Conservation (phyloP, 75 land plant species). For the Cunninghamia lanceolata region DNA sequence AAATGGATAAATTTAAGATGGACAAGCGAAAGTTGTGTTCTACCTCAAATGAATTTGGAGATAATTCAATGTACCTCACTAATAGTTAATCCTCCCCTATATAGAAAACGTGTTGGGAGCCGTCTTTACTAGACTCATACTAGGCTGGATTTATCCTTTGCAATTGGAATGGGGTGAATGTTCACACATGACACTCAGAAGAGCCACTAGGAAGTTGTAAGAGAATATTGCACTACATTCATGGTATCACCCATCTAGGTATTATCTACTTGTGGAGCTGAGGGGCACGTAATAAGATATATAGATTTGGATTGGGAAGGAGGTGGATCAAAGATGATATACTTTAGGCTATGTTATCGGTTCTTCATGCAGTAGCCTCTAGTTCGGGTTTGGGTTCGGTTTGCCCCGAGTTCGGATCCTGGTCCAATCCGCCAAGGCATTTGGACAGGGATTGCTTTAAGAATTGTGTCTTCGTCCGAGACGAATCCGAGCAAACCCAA, state of each 20-base stretch:
- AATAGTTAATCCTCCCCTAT: neutral
- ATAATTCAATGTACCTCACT: neutral
- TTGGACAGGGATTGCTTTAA: no score
- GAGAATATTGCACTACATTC: neutral
- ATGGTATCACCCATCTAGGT: no score
- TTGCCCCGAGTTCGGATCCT: no score
- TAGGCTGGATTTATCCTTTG: neutral
- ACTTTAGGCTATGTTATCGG: neutral
- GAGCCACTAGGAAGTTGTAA: neutral
- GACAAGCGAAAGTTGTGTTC: neutral
- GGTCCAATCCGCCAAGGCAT: no score
- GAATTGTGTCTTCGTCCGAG: no score
- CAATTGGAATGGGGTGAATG: neutral
- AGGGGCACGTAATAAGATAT: no score
- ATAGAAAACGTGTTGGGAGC: neutral
- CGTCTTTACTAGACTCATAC: neutral
- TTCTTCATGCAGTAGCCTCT: no score
- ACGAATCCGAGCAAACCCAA: no score
- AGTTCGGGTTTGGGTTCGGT: no score
- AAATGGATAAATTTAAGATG: neutral
- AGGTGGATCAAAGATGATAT: no score
- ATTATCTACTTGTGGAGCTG: no score
- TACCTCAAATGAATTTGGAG: neutral
- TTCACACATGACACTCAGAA: neutral
- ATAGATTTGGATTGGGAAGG: no score